Percentiles rank a stretch among this genome's conserved stretches.
phyloP scores from a whole-genome alignment of 2,329 filamentous ascomycete species.

The Tolypocladium endophyticum region DNA sequence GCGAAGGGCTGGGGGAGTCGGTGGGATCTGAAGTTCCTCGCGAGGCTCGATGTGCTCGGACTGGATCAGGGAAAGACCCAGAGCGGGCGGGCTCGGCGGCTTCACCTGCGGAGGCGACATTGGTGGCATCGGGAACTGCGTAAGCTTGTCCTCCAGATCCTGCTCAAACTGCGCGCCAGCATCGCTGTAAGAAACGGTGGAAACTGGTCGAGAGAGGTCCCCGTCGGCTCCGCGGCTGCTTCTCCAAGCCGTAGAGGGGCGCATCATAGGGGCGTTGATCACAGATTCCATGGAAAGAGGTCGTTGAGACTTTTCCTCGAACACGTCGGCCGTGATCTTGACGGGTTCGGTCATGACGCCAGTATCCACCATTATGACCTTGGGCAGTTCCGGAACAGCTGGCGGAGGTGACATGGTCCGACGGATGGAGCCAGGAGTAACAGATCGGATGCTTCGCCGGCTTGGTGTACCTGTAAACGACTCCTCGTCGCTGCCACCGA shows the following conservation, averaged over 20 bases:
- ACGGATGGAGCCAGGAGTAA: conserved; percentile 37
- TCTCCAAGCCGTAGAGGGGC: conserved; percentile 14
- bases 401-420: conserved; percentile 34
- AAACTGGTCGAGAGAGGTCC: conserved; percentile 29
- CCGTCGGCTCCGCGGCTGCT: conserved; percentile 13
- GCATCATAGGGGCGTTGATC: conserved; percentile 16
- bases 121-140: conserved; percentile 44
- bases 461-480: conserved; percentile 49
- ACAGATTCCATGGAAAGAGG: conserved; percentile 33
- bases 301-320: conserved; percentile 10
- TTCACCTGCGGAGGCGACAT: conserved; percentile 23
- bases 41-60: conserved; percentile 32
- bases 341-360: conserved; percentile 52
- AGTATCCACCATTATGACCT: conserved; percentile 47
- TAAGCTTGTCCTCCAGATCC: conserved; percentile 40
- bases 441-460: conserved; percentile 33
- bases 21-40: conserved; percentile 19
- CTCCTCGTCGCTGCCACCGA: conserved; percentile 67
- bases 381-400: conserved; percentile 38
- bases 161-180: conserved; percentile 39
- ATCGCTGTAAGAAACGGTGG: conserved; percentile 40
- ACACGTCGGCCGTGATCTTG: conserved; percentile 18
- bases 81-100: conserved; percentile 18
- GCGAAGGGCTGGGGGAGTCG: conserved; percentile 19
- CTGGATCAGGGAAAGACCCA: conserved; percentile 34